A percentile compares a stretch with the other conserved stretches of the same genome.
Evolutionary conservation across 352 stramenopile species (phyloP).

Genomic region (Phytophthora ohioensis): DNA sequence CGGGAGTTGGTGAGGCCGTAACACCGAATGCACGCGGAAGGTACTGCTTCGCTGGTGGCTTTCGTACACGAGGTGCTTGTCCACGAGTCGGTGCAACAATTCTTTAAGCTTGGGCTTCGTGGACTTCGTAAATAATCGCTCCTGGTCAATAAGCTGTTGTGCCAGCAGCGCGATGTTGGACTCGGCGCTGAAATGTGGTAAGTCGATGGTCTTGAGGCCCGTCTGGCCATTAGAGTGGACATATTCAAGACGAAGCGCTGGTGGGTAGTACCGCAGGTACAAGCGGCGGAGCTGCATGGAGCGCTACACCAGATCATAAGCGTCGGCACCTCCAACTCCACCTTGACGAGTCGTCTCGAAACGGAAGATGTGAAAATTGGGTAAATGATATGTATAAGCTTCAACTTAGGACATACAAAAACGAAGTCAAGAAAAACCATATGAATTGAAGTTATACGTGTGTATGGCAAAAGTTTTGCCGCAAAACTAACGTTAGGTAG

Average conservation of each 20-base stretch:
- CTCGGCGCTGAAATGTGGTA: conserved; percentile 73
- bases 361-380: conserved; percentile 7
- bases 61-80: conserved; percentile 66
- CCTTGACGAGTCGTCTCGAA: conserved; percentile 19
- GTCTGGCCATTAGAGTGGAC: conserved; percentile 53
- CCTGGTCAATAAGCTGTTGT: conserved; percentile 61
- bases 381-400: conserved; percentile 5
- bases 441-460: neutral
- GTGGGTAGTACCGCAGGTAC: conserved; percentile 80
- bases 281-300: conserved; percentile 73
- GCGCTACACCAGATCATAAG: conserved; percentile 5
- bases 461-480: too few relatives aligned
- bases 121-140: conserved; percentile 64
- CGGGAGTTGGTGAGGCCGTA: conserved; percentile 66
- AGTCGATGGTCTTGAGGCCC: conserved; percentile 66
- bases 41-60: conserved; percentile 33
- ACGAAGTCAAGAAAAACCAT: neutral
- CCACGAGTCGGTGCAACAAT: conserved; percentile 74
- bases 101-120: conserved; percentile 57
- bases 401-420: conserved; percentile 13
- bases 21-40: conserved; percentile 48
- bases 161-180: conserved; percentile 67
- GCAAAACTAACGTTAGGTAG: too few relatives aligned
- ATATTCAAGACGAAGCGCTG: conserved; percentile 73
- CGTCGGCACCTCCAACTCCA: neutral